Base-by-base conservation (phyloP, 768 basidiomycete species). In the Boletus fagicola region DNA sequence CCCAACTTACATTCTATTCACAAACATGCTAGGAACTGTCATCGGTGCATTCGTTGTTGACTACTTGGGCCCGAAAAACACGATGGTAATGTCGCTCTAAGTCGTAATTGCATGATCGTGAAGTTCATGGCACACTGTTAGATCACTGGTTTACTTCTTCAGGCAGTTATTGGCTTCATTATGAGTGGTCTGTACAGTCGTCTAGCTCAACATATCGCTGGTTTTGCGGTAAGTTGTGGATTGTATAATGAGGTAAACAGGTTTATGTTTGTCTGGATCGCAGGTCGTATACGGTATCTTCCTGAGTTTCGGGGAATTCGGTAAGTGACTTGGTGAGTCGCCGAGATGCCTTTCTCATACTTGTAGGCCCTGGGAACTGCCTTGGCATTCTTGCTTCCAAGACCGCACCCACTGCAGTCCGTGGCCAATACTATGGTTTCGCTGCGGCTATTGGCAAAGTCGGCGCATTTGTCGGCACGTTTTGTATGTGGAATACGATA, bases 241-340 rank as follows among this genome's bases (percentile, higher is more conserved):
- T 44, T 20, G 16, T 10, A 36, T 22, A 26, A 53, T 38, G 46
- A 26, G 15, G 6, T 20, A 11, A n/a, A 9, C n/a, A 10, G 7
- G 20, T 46, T 42, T 20, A 30, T 43, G 8, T 39, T 36, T 12
- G 28, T 51, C 46, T 43, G 31, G 13, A 64, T 38, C 46, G 44
- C 54, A 85, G 83, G 84, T 95, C 35, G 76, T 97, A 9, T 96
- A 97, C 64, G 95, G 94, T 15, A 83, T 97, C 49, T 97, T 97
- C 82, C 68, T 95, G 65, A 86, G 83, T 65, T 87, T 94, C 54
- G 95, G 94, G 47, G 94, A 96, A 75, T 75, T 93, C 28, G 92
- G 90, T 79, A 54, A 33, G 77, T 65, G 28, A 47, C 22, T 20
- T 18, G 7, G n/a, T 11, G 26, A 35, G 24, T 38, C 16, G 49